A percentile compares a stretch with the other conserved stretches of the same genome.
phyloP scores from a whole-genome alignment of 2,329 filamentous ascomycete species.

The Fusarium tricinctum region DNA sequence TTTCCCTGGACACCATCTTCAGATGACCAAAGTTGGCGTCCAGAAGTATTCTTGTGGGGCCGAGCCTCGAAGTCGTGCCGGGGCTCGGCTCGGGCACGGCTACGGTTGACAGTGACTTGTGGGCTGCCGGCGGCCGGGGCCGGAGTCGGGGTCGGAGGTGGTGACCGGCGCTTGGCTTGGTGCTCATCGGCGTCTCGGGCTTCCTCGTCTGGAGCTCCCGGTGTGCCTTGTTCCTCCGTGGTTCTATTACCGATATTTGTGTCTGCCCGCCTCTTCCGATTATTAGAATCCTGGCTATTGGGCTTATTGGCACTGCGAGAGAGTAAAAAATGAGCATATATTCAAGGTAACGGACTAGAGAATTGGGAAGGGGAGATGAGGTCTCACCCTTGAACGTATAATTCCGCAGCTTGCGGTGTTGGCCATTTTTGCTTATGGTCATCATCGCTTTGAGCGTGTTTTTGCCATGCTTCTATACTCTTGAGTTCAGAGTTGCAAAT shows the following conservation, averaged over 20 bases:
- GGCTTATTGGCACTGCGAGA: conserved; percentile 5
- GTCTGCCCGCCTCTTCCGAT: conserved; percentile 24
- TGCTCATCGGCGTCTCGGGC: conserved; percentile 29
- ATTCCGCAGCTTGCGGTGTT: conserved; percentile 13
- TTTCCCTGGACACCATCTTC: conserved; percentile 41
- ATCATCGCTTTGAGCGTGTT: conserved; percentile 42
- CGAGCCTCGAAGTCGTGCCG: conserved; percentile 43
- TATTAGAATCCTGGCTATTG: conserved; percentile 8
- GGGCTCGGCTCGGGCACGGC: conserved; percentile 31
- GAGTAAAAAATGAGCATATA: conserved; percentile 10
- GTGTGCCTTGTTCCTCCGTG: not conserved
- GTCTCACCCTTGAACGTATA: conserved; percentile 31
- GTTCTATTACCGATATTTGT: conserved; percentile 4
- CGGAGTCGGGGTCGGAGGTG: conserved; percentile 45
- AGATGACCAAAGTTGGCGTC: conserved; percentile 51
- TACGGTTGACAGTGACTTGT: conserved; percentile 28
- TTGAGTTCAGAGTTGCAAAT: conserved; percentile 47
- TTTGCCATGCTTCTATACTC: conserved; percentile 47
- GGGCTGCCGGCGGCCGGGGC: conserved; percentile 17
- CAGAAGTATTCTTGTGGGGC: conserved; percentile 37
- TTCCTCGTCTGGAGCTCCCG: conserved; percentile 3
- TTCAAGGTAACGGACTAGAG: not conserved
- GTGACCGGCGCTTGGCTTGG: conserved; percentile 50
- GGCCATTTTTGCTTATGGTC: conserved; percentile 40
- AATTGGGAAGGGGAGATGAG: not conserved